phyloP scores from a whole-genome alignment of 2,329 filamentous ascomycete species.

The Calonectria pteridis region DNA sequence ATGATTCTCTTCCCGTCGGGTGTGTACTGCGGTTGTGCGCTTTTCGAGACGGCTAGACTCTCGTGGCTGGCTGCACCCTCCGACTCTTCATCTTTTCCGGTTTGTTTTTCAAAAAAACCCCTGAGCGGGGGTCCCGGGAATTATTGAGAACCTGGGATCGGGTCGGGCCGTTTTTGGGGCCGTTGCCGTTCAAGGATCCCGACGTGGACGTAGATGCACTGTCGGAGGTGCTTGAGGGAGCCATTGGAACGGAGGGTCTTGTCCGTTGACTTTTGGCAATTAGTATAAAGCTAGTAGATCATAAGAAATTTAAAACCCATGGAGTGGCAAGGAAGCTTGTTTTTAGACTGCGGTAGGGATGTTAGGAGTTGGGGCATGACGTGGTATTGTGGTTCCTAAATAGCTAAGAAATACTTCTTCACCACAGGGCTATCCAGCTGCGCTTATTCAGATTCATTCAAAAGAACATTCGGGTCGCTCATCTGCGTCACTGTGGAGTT shows the following conservation, averaged over 20 bases:
- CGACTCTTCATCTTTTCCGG: not conserved
- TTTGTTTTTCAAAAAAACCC: not conserved
- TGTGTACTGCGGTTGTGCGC: not conserved
- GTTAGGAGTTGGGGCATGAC: too few relatives aligned
- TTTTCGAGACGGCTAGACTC: not conserved
- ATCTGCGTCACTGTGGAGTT: slow-evolving; percentile 2
- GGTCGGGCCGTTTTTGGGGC: not conserved
- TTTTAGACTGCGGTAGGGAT: too few relatives aligned
- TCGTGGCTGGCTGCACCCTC: not conserved
- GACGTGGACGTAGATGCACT: not conserved
- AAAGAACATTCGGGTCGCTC: not conserved
- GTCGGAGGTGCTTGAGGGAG: not conserved
- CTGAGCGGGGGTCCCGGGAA: too few relatives aligned
- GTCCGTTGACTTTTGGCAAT: too few relatives aligned
- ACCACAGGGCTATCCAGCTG: not conserved
- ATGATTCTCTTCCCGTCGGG: not conserved
- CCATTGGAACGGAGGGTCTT: not conserved
- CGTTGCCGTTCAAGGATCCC: not conserved
- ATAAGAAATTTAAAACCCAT: not conserved
- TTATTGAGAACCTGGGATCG: too few relatives aligned
- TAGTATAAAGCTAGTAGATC: not conserved
- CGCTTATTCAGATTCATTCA: not conserved
- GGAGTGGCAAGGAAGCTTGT: not conserved
- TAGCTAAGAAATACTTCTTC: not conserved
- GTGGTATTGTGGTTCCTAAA: not conserved